Evolutionary conservation across 768 basidiomycete genomes (phyloP).

Genomic region (Serendipita indica): DNA sequence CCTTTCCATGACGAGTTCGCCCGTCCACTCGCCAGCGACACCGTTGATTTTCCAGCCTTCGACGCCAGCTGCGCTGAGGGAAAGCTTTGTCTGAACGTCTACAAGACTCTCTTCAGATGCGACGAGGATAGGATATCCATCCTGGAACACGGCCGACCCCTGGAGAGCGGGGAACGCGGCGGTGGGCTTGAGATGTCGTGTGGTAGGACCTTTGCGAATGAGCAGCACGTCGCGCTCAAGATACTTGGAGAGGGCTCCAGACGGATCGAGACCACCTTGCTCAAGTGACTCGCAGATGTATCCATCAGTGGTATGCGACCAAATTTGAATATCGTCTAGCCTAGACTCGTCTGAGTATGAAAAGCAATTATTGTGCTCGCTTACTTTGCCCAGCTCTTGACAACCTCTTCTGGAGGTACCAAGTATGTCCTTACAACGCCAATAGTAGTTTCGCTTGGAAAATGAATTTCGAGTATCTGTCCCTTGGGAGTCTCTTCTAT

Average conservation of each 20-base stretch:
- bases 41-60: conserved; percentile 25
- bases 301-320: conserved; percentile 36
- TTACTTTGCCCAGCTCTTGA: conserved; percentile 45
- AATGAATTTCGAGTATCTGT: conserved; percentile 38
- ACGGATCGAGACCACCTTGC: conserved; percentile 27
- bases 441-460: conserved; percentile 45
- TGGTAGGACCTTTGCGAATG: conserved; percentile 46
- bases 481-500: conserved; percentile 36
- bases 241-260: conserved; percentile 44
- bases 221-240: conserved; percentile 47
- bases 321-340: conserved; percentile 38
- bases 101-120: conserved; percentile 51
- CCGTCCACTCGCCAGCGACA: conserved; percentile 38
- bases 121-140: conserved; percentile 54
- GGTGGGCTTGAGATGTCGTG: conserved; percentile 39
- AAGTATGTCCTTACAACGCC: conserved; percentile 46
- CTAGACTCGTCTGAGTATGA: conserved; percentile 23
- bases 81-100: conserved; percentile 28
- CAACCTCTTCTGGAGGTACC: conserved; percentile 32
- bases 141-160: conserved; percentile 36
- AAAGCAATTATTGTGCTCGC: conserved; percentile 17
- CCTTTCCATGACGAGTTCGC: conserved; percentile 46
- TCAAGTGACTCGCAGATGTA: conserved; percentile 40
- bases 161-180: conserved; percentile 37
- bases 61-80: conserved; percentile 24